Evolutionary conservation across 2,329 filamentous ascomycete genomes (phyloP), one percentile per base, ranked within the genome.

Genomic region (Xylaria sp.): DNA sequence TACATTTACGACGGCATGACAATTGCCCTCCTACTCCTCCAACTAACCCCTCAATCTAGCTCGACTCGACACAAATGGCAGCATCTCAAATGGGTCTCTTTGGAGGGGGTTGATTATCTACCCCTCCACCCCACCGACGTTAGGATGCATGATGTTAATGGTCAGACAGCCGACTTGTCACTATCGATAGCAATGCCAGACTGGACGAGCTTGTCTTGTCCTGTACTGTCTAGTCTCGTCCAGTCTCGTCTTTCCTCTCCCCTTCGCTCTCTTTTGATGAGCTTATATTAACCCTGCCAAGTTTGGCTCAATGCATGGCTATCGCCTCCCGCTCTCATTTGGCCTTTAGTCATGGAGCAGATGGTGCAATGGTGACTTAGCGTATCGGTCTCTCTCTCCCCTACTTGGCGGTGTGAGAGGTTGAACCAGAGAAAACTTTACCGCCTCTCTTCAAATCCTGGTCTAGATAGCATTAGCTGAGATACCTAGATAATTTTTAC

Each of bases 51-150:
- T 54, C 57, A 56, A 37, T 47, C 28, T 57, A 43, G 47, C 40
- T 55, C 37, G 31, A 51, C 23, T 47, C 35, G 40, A 62, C 54
- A 33, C 50, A 19, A 12, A 50, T 31, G 45, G 52, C 54, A 62
- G 54, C 60, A 58, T 38, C 31, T 37, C 21, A 19, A 58, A 51
- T 51, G 50, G 55, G 49, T 35, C 9, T 45, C 23, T 35, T 37
- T 38, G 45, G 15, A 33, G 40, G 52, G 45, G 21, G 45, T 28
- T 52, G 47, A 17, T 45, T 19, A 35, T 50, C 28, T 61, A 54
- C 51, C 73, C 74, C 17, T 78, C 64, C 61, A 61, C 49, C 57
- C 61, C 64, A 64, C 64, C 28, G 64, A 66, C 57, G 57, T 66
- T 42, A 37, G 25, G 47, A 45, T 33, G 35, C 31, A 25, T 37